Percentiles rank a stretch among this genome's conserved stretches.
phyloP scores from a whole-genome alignment of 2,329 filamentous ascomycete genomes.

The Pseudopithomyces maydicus region DNA sequence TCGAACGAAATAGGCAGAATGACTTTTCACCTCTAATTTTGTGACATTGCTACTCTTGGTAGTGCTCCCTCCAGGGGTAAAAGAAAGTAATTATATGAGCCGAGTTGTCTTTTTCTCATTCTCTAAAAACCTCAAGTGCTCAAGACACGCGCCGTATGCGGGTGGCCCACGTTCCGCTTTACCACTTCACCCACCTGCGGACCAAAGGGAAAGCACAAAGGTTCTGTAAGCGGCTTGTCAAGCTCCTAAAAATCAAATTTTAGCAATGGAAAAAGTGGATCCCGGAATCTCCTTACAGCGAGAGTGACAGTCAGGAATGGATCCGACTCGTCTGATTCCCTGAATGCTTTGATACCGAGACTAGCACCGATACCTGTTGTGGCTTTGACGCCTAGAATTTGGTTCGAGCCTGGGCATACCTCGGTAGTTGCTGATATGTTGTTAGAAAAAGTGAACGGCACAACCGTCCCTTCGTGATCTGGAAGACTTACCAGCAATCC shows the following conservation, averaged over 20 bases:
- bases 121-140: neutral
- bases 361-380: constrained; percentile 11
- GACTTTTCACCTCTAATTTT: too few relatives aligned
- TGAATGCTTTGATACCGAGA: constrained; percentile 17
- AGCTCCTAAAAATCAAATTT: constrained; percentile 3
- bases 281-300: constrained; percentile 12
- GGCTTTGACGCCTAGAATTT: constrained; percentile 15
- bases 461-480: neutral
- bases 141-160: neutral
- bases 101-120: too few relatives aligned
- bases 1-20: too few relatives aligned
- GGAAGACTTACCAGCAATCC: constrained; percentile 15
- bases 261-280: neutral
- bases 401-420: constrained; percentile 17
- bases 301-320: constrained; percentile 20
- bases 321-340: constrained; percentile 11
- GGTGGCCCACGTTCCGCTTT: neutral
- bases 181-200: neutral
- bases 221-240: constrained; percentile 15
- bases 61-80: too few relatives aligned
- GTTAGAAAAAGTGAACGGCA: constrained; percentile 3
- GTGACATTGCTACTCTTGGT: too few relatives aligned
- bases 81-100: too few relatives aligned
- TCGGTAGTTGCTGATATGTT: constrained; percentile 12
- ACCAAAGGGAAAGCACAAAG: constrained; percentile 19